Evolutionary conservation across 2,329 filamentous ascomycete species (phyloP).

Genomic region (Madurella mycetomatis): DNA sequence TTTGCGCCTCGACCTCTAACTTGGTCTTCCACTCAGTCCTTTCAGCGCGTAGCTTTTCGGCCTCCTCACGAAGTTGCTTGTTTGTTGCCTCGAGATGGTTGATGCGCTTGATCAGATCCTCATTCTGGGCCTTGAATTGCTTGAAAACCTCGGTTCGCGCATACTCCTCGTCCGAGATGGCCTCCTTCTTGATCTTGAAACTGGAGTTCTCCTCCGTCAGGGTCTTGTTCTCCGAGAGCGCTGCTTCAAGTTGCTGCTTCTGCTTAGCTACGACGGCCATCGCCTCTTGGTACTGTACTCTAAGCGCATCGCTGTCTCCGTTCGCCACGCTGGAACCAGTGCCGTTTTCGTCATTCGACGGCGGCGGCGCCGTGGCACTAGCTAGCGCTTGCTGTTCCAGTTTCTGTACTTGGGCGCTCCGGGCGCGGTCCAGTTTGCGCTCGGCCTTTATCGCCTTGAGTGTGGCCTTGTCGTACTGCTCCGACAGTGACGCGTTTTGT

Average conservation of each 20-base stretch:
- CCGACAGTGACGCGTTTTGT: slow-evolving; percentile 80
- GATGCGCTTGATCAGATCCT: slow-evolving; percentile 86
- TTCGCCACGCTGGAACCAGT: slow-evolving; percentile 35
- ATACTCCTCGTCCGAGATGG: slow-evolving; percentile 86
- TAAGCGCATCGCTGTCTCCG: slow-evolving; percentile 56
- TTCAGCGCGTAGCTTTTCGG: slow-evolving; percentile 79
- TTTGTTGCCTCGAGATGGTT: slow-evolving; percentile 91
- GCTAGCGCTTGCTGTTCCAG: slow-evolving; percentile 84
- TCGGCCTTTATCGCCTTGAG: slow-evolving; percentile 92
- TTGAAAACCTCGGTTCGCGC: slow-evolving; percentile 92
- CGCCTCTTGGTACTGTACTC: slow-evolving; percentile 73
- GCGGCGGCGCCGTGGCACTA: slow-evolving; percentile 51
- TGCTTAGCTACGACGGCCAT: slow-evolving; percentile 73
- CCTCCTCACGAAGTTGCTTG: slow-evolving; percentile 76
- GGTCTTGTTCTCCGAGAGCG: slow-evolving; percentile 70
- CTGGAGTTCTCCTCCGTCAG: slow-evolving; percentile 75
- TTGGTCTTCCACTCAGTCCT: slow-evolving; percentile 75
- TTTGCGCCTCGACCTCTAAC: slow-evolving; percentile 74
- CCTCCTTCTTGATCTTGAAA: slow-evolving; percentile 63
- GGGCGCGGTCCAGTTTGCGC: slow-evolving; percentile 85
- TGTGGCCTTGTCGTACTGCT: slow-evolving; percentile 83
- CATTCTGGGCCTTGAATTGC: slow-evolving; percentile 80
- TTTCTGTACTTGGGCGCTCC: slow-evolving; percentile 85
- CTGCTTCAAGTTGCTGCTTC: slow-evolving; percentile 78
- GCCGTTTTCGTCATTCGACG: slow-evolving; percentile 51